These are phyloP conservation scores for Cryptococcus wingfieldii DNA, from an alignment of 1,284 basidiomycete genomes.

Conservation along the genomic window DNA sequence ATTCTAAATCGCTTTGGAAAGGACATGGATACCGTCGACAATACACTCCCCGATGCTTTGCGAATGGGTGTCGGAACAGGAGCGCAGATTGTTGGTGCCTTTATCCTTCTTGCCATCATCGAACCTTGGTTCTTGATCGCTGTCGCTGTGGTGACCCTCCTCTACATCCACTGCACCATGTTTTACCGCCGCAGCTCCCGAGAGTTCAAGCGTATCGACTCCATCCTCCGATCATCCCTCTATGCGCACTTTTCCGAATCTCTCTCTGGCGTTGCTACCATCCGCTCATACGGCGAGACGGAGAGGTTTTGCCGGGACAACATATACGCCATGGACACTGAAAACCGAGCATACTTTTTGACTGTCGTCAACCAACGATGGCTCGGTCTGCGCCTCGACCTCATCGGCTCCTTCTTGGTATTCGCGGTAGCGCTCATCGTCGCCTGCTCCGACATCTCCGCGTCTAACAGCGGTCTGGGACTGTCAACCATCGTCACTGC, in stretches of 20 bases:
- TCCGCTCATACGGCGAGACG: conserved; percentile 65
- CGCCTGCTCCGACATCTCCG: conserved; percentile 70
- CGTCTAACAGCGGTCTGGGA: conserved; percentile 63
- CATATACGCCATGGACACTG: conserved; percentile 67
- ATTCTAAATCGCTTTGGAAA: conserved; percentile 61
- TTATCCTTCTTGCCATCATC: conserved; percentile 70
- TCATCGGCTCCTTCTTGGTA: conserved; percentile 62
- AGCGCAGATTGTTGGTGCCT: conserved; percentile 46
- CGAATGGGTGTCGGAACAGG: conserved; percentile 55
- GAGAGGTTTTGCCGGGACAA: conserved; percentile 64
- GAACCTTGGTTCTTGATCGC: conserved; percentile 54
- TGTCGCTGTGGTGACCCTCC: conserved; percentile 62
- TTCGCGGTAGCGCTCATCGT: conserved; percentile 60
- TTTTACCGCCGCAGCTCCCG: conserved; percentile 85
- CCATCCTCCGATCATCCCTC: conserved; percentile 63
- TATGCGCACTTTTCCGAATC: conserved; percentile 80
- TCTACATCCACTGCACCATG: conserved; percentile 59
- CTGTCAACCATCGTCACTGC: conserved; percentile 20
- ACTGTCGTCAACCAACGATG: conserved; percentile 54
- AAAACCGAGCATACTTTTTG: conserved; percentile 61
- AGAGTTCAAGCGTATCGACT: conserved; percentile 58
- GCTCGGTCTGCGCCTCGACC: conserved; percentile 74
- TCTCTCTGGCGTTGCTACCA: conserved; percentile 66
- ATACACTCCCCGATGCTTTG: conserved; percentile 57
- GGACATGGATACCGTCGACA: conserved; percentile 54